Percentiles rank a stretch among this genome's conserved stretches.
phyloP scores from a whole-genome alignment of 2,329 filamentous ascomycete species.

The Monosporascus sp. region DNA sequence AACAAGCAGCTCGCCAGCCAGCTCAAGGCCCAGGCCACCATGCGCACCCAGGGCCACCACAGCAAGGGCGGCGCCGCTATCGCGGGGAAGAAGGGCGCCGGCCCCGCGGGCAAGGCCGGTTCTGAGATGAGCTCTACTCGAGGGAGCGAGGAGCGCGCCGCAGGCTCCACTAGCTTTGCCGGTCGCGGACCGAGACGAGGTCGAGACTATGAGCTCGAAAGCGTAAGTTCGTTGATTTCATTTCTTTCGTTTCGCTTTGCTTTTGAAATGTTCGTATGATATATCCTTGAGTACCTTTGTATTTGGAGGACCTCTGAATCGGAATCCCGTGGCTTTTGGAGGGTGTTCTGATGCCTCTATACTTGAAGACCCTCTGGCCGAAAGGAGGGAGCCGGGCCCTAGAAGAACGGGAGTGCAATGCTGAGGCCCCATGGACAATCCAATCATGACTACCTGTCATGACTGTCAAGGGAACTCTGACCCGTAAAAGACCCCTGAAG shows the following conservation, averaged over 20 bases:
- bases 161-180: constrained; percentile 53
- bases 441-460: too few relatives aligned
- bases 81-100: constrained; percentile 46
- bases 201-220: constrained; percentile 77
- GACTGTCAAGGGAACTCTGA: too few relatives aligned
- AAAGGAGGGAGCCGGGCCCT: not conserved
- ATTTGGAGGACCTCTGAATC: not conserved
- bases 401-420: too few relatives aligned
- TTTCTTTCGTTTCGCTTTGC: constrained; percentile 9
- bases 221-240: constrained; percentile 49
- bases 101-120: constrained; percentile 40
- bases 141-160: constrained; percentile 73
- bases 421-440: too few relatives aligned
- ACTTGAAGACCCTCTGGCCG: not conserved
- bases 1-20: constrained; percentile 83
- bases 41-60: constrained; percentile 20
- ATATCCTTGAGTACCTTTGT: not conserved
- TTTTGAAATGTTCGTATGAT: constrained; percentile 1
- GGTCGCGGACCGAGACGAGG: constrained; percentile 67
- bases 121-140: constrained; percentile 60
- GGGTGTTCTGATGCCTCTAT: not conserved
- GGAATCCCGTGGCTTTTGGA: not conserved
- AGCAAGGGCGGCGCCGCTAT: constrained; percentile 37
- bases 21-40: constrained; percentile 55
- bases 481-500: too few relatives aligned